Base-by-base conservation (phyloP, 192 early-diverging fungal genomes). In the Umbelopsis sp. region DNA sequence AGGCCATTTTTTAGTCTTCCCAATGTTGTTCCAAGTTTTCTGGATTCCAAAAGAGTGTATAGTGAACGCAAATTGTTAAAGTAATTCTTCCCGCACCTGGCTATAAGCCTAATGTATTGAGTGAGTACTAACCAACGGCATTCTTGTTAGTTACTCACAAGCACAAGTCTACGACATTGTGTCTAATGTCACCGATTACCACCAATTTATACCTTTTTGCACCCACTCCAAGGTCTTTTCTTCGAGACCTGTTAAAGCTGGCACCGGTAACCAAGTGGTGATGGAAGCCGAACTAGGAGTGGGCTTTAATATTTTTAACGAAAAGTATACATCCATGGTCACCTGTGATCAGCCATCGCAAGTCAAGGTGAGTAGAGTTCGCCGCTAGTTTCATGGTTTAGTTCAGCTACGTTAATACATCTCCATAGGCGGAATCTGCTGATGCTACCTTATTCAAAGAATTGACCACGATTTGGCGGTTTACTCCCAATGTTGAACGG, bases 141-240 rank as follows among this genome's bases (percentile, higher is more conserved):
- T 52, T 21, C 68, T 74, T 13, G 55, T 82, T 58, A 91, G 91
- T n/a, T 91, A 88, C 79, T 86, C 91, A 8, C 90, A 85, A 49
- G 78, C 84, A 49, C 90, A 97, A 77, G 81, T 97, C 46, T 97
- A 90, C 74, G 84, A 86, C 44, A 78, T 97, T 9, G 92, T 95
- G 10, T 78, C 93, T 13, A 92, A 95, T 80, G 88, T 96, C 6
- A 85, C 90, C 64, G 81, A 89, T 23, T 97, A 97, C 78, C 70
- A 87, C 44, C 76, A 82, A 44, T 97, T 95, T 82, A 83, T 97
- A 64, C 96, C 94, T 5, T 92, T 89, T 86, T 94, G 93, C 76
- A 86, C 86, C 7, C 72, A 74, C 61, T 93, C 93, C 4, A 66
- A 73, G 69, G 85, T 93, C 50, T 72, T 91, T 69, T 69, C 76